Conservation (phyloP, 139 green algal genomes). For the Tetraselmis chui region DNA sequence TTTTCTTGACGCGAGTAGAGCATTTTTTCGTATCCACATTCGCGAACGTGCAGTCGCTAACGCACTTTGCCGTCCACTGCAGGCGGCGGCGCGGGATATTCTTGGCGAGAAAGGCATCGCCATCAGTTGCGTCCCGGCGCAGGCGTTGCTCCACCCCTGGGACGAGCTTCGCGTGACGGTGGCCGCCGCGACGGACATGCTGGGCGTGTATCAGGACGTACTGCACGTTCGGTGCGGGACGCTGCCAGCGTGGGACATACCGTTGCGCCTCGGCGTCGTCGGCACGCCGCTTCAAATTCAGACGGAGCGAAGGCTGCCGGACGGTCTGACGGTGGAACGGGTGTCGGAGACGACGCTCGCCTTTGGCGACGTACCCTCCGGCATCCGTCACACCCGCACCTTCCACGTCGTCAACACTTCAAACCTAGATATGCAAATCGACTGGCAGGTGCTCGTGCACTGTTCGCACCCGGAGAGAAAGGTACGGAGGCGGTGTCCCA, state of each 20-base stretch:
- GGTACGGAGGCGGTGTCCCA: too few species aligned
- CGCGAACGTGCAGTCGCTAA: too few species aligned
- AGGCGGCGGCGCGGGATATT: neutral
- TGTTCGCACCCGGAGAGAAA: too few species aligned
- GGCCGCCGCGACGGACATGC: neutral
- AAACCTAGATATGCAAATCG: neutral
- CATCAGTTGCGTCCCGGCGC: neutral
- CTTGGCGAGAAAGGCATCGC: neutral
- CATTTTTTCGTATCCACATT: too few species aligned
- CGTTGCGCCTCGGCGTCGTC: constrained; percentile 41
- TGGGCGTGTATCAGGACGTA: neutral
- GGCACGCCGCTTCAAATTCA: constrained; percentile 46
- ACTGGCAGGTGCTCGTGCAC: neutral
- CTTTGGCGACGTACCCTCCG: neutral
- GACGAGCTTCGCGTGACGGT: neutral
- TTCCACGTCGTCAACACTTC: neutral
- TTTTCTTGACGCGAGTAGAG: too few species aligned
- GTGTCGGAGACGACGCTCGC: neutral
- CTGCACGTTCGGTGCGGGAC: constrained; percentile 29
- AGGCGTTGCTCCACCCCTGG: neutral
- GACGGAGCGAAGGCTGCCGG: constrained; percentile 31
- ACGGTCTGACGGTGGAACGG: constrained; percentile 10
- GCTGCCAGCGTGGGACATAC: constrained; percentile 31
- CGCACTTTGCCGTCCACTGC: too few species aligned
- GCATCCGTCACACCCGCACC: neutral